Base-by-base conservation (phyloP, 1,139 yeast genomes). In the Blastobotrys malaysiensis region DNA sequence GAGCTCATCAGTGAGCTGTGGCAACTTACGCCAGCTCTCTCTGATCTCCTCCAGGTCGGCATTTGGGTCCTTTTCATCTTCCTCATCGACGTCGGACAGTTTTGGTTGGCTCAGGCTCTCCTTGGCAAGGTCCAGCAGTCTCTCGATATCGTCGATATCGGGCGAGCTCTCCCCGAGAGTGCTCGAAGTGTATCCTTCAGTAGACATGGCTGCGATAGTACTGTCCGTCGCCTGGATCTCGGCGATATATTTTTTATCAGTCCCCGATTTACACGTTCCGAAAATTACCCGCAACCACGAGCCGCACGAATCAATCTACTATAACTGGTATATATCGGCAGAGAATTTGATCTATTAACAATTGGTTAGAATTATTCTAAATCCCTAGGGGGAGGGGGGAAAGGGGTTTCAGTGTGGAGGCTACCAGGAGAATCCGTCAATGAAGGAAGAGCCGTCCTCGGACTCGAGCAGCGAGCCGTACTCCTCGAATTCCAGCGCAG, bases 401-500 rank as follows among this genome's bases (percentile, higher is more conserved):
- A n/a, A n/a, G n/a, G n/a, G n/a, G n/a, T 22, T 22, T 9, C 9
- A 22, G 5, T 22, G 26, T 5, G 26, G 9, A 22, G 26, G 26
- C 9, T 31, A 31, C 39, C 39, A 31, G 7, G 39, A 2, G 7
- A 31, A 31, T 11, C 39, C 39, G 7, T 31, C 39, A 13, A 31
- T 11, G 39, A 13, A 31, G 7, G 39, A 31, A 11, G 39, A 31
- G 39, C 39, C 16, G 14, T n/a, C 39, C 3, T 11, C 16, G 16
- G 39, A 3, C 16, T 31, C 39, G 7, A 31, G 16, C 3, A 31
- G 39, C 5, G 39, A 11, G 7, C 16, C 39, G 39, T 31, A 31
- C 7, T 72, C 74, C 60, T 89, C 97, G 65, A 79, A 87, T 68
- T 93, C 98, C 51, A 90, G 71, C 0, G 96, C 89, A 3, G 95